Evolutionary conservation across 176 grass and related monocot genomes (phyloP).

Genomic region (Tillandsia leiboldiana): DNA sequence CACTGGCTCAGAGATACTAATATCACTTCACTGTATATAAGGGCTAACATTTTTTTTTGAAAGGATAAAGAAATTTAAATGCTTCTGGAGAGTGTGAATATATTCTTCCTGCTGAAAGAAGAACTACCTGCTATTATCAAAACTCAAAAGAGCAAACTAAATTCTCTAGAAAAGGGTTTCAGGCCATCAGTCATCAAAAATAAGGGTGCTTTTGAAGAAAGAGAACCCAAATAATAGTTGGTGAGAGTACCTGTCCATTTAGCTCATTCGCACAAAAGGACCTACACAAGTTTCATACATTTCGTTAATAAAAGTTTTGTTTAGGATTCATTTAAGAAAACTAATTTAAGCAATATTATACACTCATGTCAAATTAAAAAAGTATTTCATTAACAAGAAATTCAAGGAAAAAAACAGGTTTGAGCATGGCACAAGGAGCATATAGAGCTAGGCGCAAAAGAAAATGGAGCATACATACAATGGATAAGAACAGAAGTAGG

Average conservation of each 20-base stretch:
- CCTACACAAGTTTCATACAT: conserved; percentile 39
- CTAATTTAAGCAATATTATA: conserved; percentile 1
- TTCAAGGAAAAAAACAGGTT: too few species aligned
- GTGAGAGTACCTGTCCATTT: conserved; percentile 53
- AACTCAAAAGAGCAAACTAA: not conserved
- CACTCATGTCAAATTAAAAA: too few species aligned
- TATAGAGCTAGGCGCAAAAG: too few species aligned
- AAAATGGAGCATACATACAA: too few species aligned
- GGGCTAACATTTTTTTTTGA: not conserved
- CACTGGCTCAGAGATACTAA: too few species aligned
- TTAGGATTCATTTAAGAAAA: not conserved
- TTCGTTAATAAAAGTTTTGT: conserved; percentile 12
- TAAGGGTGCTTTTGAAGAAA: conserved; percentile 11
- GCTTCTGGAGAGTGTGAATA: not conserved
- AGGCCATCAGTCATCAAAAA: not conserved
- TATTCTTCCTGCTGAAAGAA: not conserved
- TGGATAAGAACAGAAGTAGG: not conserved
- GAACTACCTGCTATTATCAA: not conserved
- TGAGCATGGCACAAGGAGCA: too few species aligned
- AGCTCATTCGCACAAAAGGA: conserved; percentile 54
- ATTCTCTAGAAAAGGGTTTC: not conserved
- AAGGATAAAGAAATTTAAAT: not conserved
- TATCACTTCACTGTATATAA: too few species aligned
- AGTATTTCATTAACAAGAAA: too few species aligned
- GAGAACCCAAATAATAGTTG: conserved; percentile 1